Evolutionary conservation across 2,329 filamentous ascomycete species (phyloP).

Genomic region (Xenosphaeropsis pyriputrescens): DNA sequence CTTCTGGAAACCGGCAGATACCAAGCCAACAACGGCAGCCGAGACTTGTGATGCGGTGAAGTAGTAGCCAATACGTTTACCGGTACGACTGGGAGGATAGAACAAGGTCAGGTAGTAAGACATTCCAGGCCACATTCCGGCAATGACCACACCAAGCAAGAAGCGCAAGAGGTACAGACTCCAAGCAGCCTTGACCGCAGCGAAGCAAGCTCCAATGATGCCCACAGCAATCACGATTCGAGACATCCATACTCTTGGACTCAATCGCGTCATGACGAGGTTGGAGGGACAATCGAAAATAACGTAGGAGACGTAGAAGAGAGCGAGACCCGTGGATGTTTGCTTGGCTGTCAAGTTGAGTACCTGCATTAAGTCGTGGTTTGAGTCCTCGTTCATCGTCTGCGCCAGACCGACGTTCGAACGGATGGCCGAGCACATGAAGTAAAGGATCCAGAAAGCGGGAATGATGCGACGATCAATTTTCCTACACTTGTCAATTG

Average conservation of each 20-base stretch:
- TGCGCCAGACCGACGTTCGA: slow-evolving; percentile 90
- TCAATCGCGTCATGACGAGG: slow-evolving; percentile 72
- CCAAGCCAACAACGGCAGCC: slow-evolving; percentile 75
- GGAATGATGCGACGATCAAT: slow-evolving; percentile 2
- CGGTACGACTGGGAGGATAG: slow-evolving; percentile 75
- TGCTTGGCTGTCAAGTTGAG: slow-evolving; percentile 59
- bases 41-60: slow-evolving; percentile 83
- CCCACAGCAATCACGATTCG: slow-evolving; percentile 81
- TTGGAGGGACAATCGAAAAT: slow-evolving; percentile 83
- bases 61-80: slow-evolving; percentile 79
- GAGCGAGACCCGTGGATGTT: slow-evolving; percentile 67
- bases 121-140: slow-evolving; percentile 94
- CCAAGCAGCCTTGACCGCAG: slow-evolving; percentile 69
- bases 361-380: slow-evolving; percentile 62
- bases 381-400: slow-evolving; percentile 65
- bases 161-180: slow-evolving; percentile 60
- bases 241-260: slow-evolving; percentile 82
- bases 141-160: slow-evolving; percentile 73
- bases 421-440: slow-evolving; percentile 80
- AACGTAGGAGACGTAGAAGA: slow-evolving; percentile 90
- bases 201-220: slow-evolving; percentile 69
- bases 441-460: slow-evolving; percentile 84
- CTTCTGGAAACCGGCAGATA: slow-evolving; percentile 81
- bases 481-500: not conserved
- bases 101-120: slow-evolving; percentile 84